Conservation (phyloP, 225 moss, liverwort and hornwort genomes). For the Marchantia paleacea region DNA sequence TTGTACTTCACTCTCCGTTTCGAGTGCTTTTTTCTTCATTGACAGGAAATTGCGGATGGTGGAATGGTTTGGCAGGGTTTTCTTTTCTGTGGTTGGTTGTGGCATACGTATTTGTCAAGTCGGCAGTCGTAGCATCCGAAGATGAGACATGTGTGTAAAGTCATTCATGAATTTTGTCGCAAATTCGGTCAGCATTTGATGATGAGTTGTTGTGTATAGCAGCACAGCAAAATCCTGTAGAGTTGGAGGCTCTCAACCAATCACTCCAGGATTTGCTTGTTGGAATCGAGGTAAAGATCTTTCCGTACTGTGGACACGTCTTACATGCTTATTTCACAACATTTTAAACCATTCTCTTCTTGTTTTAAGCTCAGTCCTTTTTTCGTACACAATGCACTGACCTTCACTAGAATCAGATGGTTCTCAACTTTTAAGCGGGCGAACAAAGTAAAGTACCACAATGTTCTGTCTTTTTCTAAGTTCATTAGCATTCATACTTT, state of each 20-base stretch:
- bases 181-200: background rate
- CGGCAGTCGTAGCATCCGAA: background rate
- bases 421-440: too few species aligned
- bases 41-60: background rate
- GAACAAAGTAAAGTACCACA: too few species aligned
- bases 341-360: too few species aligned
- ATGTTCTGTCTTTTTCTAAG: too few species aligned
- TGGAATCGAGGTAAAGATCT: constrained; percentile 60
- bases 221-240: constrained; percentile 88
- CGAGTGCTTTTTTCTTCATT: background rate
- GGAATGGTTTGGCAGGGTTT: background rate
- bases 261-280: constrained; percentile 83
- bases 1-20: constrained; percentile 15
- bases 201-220: constrained; percentile 30
- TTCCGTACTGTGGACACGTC: too few species aligned
- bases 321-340: too few species aligned
- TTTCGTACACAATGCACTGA: too few species aligned
- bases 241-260: constrained; percentile 79
- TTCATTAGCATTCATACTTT: too few species aligned
- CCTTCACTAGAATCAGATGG: too few species aligned
- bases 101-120: too few species aligned
- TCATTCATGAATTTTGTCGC: background rate
- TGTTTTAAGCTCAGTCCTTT: too few species aligned
- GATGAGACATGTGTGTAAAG: background rate
- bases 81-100: too few species aligned